Conservation (phyloP, 148 eudicot species). For the Rhododendron ovatum region DNA sequence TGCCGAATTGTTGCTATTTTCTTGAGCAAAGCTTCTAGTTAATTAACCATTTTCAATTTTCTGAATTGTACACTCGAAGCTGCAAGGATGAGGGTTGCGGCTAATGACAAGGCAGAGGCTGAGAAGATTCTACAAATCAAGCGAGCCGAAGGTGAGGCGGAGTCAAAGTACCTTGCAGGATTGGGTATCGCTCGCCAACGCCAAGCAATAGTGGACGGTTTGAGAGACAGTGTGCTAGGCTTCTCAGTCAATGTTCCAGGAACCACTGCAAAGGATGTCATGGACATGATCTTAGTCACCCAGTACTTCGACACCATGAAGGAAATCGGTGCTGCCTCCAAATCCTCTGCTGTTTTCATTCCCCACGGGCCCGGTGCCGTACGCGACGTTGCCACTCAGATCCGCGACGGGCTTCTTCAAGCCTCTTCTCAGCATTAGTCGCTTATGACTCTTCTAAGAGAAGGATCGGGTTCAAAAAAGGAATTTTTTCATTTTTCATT, state of each 20-base stretch:
- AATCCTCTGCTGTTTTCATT: constrained; percentile 27
- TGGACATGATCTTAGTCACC: constrained; percentile 11
- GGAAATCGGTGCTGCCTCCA: constrained; percentile 30
- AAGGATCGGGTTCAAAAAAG: background rate
- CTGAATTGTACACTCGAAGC: background rate
- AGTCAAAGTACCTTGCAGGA: constrained; percentile 9
- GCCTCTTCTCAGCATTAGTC: constrained; percentile 7
- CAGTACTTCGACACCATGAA: constrained; percentile 34
- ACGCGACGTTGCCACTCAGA: constrained; percentile 26
- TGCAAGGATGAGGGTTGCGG: constrained; percentile 10
- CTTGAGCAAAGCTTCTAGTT: background rate
- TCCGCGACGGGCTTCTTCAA: constrained; percentile 36
- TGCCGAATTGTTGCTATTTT: background rate
- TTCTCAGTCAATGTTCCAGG: constrained; percentile 8
- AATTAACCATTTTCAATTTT: background rate
- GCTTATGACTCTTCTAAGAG: background rate
- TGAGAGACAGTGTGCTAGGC: constrained; percentile 8
- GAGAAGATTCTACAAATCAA: constrained; percentile 13
- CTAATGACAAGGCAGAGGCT: constrained; percentile 11
- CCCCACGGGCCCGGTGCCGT: constrained; percentile 36
- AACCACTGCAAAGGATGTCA: constrained; percentile 9
- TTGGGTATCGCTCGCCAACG: constrained; percentile 8
- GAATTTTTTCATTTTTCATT: background rate
- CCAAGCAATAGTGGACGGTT: constrained; percentile 8
- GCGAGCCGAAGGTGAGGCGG: constrained; percentile 11